Percentiles rank a stretch among this genome's conserved stretches.
phyloP scores from a whole-genome alignment of 345 rosid genomes.

The Cardamine chenopodiifolia region DNA sequence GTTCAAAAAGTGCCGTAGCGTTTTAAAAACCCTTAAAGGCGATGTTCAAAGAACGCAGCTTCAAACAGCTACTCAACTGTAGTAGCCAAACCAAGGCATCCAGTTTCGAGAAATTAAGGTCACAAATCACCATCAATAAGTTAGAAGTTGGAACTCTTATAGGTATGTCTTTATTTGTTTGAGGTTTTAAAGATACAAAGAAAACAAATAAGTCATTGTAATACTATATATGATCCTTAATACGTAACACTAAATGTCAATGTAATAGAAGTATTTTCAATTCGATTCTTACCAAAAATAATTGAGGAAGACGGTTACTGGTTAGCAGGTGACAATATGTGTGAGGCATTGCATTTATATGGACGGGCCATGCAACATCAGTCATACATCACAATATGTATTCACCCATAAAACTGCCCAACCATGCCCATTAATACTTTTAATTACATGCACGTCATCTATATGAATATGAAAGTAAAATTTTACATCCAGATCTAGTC shows the following conservation, averaged over 20 bases:
- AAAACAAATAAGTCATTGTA: neutral
- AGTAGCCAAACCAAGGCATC: neutral
- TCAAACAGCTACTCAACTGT: conserved; percentile 28
- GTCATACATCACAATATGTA: neutral
- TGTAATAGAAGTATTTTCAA: neutral
- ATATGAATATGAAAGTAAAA: neutral
- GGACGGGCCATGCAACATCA: conserved; percentile 18
- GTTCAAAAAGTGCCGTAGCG: conserved; percentile 27
- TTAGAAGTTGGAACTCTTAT: conserved; percentile 31
- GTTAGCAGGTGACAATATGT: conserved; percentile 30
- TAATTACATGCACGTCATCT: conserved; percentile 1
- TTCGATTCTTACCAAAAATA: conserved; percentile 6
- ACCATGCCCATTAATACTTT: conserved; percentile 29
- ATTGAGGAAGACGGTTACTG: conserved; percentile 30
- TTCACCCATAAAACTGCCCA: conserved; percentile 28
- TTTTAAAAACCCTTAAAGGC: conserved; percentile 43
- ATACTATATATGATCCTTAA: neutral
- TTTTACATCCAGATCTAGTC: neutral
- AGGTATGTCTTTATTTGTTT: conserved; percentile 6
- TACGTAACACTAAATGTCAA: neutral
- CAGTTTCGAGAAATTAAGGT: conserved; percentile 22
- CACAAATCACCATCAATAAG: conserved; percentile 38
- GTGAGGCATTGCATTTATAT: conserved; percentile 30
- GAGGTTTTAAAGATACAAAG: neutral
- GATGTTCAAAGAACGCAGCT: conserved; percentile 10